phyloP scores from a whole-genome alignment of 768 basidiomycete species.

The Phanerodontia chrysosporium region DNA sequence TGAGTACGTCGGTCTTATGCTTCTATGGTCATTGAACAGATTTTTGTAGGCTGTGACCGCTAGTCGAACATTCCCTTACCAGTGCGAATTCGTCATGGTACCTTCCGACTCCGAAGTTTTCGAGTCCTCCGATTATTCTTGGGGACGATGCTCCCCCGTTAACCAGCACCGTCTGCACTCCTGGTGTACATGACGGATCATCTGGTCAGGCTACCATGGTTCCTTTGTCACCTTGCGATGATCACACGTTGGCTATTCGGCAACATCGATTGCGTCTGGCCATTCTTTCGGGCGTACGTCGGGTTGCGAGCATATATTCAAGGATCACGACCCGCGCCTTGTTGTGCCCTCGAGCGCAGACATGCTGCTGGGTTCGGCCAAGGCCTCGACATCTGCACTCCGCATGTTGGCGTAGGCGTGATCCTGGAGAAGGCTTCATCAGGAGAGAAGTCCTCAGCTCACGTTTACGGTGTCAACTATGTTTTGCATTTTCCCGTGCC shows the following conservation, averaged over 20 bases:
- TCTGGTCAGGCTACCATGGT: neutral
- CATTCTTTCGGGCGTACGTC: neutral
- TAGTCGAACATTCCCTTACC: too few species aligned
- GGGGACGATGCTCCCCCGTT: too few species aligned
- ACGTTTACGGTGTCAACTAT: neutral
- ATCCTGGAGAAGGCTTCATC: neutral
- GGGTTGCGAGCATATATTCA: neutral
- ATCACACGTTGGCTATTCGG: neutral
- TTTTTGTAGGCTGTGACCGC: too few species aligned
- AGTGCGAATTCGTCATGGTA: too few species aligned
- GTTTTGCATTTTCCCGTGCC: neutral
- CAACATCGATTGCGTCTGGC: neutral
- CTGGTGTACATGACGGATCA: neutral
- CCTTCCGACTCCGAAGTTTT: too few species aligned
- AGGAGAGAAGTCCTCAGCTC: neutral
- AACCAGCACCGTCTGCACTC: too few species aligned
- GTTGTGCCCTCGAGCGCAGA: neutral
- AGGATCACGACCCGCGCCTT: neutral
- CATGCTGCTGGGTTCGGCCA: neutral
- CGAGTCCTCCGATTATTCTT: too few species aligned
- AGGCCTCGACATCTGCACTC: neutral
- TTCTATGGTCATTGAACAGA: too few species aligned
- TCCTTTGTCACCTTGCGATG: neutral
- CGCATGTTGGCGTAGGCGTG: neutral
- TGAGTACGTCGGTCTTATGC: too few species aligned